A percentile compares a stretch with the other conserved stretches of the same genome.
Evolutionary conservation across 352 stramenopile species (phyloP).

Genomic region (Globisporangium middletonii): DNA sequence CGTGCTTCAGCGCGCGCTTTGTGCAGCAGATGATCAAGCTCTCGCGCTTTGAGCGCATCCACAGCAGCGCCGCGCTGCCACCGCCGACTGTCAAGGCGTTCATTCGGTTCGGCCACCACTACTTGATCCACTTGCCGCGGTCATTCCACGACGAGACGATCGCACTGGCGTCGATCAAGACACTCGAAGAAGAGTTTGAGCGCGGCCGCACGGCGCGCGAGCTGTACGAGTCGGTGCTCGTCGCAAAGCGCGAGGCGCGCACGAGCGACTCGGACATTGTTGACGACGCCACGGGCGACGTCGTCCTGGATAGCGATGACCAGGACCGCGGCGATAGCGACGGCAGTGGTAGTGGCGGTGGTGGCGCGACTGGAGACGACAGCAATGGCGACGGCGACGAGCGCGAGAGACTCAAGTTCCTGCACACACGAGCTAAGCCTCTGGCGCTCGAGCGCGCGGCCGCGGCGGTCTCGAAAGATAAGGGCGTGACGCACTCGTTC

Average conservation of each 20-base stretch:
- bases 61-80: slow-evolving; percentile 18
- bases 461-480: slow-evolving; percentile 36
- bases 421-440: not conserved
- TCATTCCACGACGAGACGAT: slow-evolving; percentile 79
- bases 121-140: slow-evolving; percentile 70
- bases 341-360: not conserved
- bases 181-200: slow-evolving; percentile 74
- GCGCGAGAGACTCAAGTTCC: not conserved
- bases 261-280: slow-evolving; percentile 3
- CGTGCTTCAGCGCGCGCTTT: slow-evolving; percentile 61
- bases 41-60: slow-evolving; percentile 55
- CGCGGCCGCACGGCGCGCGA: slow-evolving; percentile 60
- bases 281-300: not conserved
- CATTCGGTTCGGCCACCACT: slow-evolving; percentile 72
- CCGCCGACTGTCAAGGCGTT: slow-evolving; percentile 52
- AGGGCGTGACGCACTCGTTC: slow-evolving; percentile 73
- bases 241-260: slow-evolving; percentile 28
- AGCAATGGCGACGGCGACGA: slow-evolving; percentile 7
- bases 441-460: slow-evolving; percentile 36
- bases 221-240: slow-evolving; percentile 68
- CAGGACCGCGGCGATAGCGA: not conserved
- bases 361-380: not conserved
- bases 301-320: not conserved
- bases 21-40: slow-evolving; percentile 79
- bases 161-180: slow-evolving; percentile 59